Evolutionary conservation across 305 asterid species (phyloP).

Genomic region (Solanum hybrid): DNA sequence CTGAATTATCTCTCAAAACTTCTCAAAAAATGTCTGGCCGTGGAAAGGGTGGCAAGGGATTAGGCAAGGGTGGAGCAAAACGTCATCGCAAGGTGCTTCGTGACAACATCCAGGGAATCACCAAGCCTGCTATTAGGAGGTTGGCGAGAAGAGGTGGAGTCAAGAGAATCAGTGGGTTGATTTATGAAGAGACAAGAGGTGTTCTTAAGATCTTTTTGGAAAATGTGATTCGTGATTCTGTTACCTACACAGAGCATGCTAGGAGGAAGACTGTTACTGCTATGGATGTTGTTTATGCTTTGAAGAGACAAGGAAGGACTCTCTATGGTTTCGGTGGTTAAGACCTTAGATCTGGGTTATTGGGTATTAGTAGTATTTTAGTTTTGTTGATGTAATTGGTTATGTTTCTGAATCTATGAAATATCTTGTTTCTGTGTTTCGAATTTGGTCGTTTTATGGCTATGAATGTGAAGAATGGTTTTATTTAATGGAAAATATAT

Average conservation of each 20-base stretch:
- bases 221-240: slow-evolving; percentile 27
- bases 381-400: not conserved
- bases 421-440: not conserved
- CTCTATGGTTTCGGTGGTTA: slow-evolving; percentile 31
- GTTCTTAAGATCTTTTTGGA: slow-evolving; percentile 24
- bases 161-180: slow-evolving; percentile 25
- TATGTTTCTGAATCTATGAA: not conserved
- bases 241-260: slow-evolving; percentile 28
- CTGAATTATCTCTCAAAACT: not conserved
- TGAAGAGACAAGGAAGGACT: slow-evolving; percentile 29
- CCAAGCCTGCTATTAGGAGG: slow-evolving; percentile 25
- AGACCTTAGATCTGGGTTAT: not conserved
- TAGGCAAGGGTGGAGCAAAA: slow-evolving; percentile 33
- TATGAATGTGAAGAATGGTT: not conserved
- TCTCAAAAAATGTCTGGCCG: slow-evolving; percentile 16
- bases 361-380: not conserved
- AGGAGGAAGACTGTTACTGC: slow-evolving; percentile 28
- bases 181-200: slow-evolving; percentile 27
- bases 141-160: slow-evolving; percentile 28
- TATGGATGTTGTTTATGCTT: slow-evolving; percentile 27
- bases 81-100: slow-evolving; percentile 29
- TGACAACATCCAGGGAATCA: slow-evolving; percentile 29
- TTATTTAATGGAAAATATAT: not conserved
- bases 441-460: not conserved
- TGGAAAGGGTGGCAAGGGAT: slow-evolving; percentile 32